Evolutionary conservation across 176 grass and related monocot genomes (phyloP).

Genomic region (Aechmea fasciata): DNA sequence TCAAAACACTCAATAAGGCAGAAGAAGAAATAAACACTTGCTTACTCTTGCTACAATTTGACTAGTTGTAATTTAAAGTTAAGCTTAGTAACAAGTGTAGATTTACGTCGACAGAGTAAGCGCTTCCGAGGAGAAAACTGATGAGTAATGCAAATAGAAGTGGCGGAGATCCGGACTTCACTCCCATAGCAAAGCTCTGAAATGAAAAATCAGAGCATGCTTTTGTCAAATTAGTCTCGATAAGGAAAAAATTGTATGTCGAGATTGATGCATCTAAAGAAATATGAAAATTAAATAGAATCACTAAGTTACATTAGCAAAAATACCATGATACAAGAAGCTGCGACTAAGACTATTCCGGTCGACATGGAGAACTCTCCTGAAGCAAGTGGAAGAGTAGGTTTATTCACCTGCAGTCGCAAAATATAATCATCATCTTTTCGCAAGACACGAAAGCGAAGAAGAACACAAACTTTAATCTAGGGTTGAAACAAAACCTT

Average conservation of each 20-base stretch:
- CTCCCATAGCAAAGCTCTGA: constrained; percentile 66
- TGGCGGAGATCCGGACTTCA: constrained; percentile 45
- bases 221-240: background rate
- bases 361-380: constrained; percentile 49
- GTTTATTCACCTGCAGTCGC: constrained; percentile 62
- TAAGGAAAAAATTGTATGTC: background rate
- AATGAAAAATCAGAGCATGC: constrained; percentile 4
- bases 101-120: constrained; percentile 75
- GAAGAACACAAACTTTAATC: too few relatives aligned
- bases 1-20: too few relatives aligned
- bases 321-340: constrained; percentile 50
- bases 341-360: constrained; percentile 37
- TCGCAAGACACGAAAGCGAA: too few relatives aligned
- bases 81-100: background rate
- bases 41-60: too few relatives aligned
- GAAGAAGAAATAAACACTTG: too few relatives aligned
- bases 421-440: constrained; percentile 3
- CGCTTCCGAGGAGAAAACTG: constrained; percentile 85
- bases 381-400: constrained; percentile 63
- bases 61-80: background rate
- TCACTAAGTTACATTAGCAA: background rate
- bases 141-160: constrained; percentile 44
- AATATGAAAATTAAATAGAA: background rate
- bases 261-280: background rate
- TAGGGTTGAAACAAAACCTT: constrained; percentile 30